phyloP scores from a whole-genome alignment of 1,284 basidiomycete species.

The Fomitiporia mediterranea region DNA sequence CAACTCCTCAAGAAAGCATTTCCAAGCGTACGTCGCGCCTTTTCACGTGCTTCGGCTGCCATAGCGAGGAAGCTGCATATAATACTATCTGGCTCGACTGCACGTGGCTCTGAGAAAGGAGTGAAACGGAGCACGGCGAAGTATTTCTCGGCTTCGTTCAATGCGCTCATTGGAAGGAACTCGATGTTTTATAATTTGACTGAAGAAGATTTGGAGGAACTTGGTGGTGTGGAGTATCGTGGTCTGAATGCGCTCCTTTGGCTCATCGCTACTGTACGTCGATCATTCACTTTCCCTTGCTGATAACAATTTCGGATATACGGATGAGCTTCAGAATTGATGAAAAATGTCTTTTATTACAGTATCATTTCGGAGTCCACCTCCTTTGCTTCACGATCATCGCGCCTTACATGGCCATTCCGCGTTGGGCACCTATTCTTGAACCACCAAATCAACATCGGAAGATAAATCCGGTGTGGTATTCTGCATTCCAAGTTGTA shows the following conservation, averaged over 20 bases:
- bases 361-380: constrained; percentile 76
- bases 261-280: constrained; percentile 59
- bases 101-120: constrained; percentile 52
- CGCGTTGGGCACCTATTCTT: constrained; percentile 54
- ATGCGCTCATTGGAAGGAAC: constrained; percentile 81
- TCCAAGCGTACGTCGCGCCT: constrained; percentile 35
- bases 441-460: constrained; percentile 49
- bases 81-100: constrained; percentile 75
- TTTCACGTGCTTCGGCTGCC: constrained; percentile 33
- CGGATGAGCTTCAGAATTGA: too few species aligned
- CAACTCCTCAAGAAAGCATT: constrained; percentile 48
- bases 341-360: constrained; percentile 19
- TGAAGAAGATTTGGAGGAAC: constrained; percentile 81
- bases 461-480: constrained; percentile 65
- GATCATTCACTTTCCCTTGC: constrained; percentile 22
- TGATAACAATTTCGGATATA: too few species aligned
- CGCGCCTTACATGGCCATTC: constrained; percentile 67
- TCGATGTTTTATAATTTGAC: constrained; percentile 79
- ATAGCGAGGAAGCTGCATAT: constrained; percentile 44
- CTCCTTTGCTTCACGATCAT: constrained; percentile 65
- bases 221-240: constrained; percentile 93
- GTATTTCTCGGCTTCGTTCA: constrained; percentile 73
- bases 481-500: constrained; percentile 81
- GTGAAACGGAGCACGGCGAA: constrained; percentile 66
- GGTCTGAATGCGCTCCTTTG: constrained; percentile 79